Base-by-base conservation (phyloP, 2,329 filamentous ascomycete species). In the Exophiala calicioides region DNA sequence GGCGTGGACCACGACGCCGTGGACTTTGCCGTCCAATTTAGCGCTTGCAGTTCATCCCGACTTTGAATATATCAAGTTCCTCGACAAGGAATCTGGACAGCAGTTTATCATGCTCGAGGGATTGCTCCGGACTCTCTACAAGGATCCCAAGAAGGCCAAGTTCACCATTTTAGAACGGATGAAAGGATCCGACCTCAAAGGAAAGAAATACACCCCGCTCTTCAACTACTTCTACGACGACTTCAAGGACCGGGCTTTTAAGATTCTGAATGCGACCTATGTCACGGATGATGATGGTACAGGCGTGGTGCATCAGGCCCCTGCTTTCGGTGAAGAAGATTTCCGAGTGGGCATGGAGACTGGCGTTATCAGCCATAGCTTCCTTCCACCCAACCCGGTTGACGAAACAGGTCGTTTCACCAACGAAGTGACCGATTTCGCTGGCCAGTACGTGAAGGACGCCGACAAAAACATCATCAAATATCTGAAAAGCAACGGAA, bases 111-210 rank as follows among this genome's bases (percentile, higher is more conserved):
- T 93, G 37, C 75, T 93, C 6, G 88, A 94, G 66, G 81, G 85
- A 44, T 77, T 90, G 16, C 73, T 94, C 19, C 77, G 77, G 47
- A 89, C 85, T 8, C 72, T 94, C 1, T 94, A 93, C 74, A 94
- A 94, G 66, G 88, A 93, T 56, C 84, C 85, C n/a, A 94, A 93
- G 72, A 94, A 94, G 71, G 88, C 88, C 34, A 90, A 93, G 64
- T 93, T 82, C 71, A 87, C 85, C 71, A 74, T 90, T 34, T 62
- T 91, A 15, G 77, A 84, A 53, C 89, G 84, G 65, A 68, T 90
- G 55, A 84, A 81, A 66, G 89, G 89, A 36, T 84, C 81, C 58
- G 86, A 90, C 30, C 86, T 94, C 80, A 68, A 85, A 18, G 88
- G 86, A 13, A 90, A 86, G 84, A 83, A 81, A 62, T 95, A 94